Evolutionary conservation across 2,329 filamentous ascomycete genomes (phyloP), one percentile per base, ranked within the genome.

Genomic region (Alternaria dauci): DNA sequence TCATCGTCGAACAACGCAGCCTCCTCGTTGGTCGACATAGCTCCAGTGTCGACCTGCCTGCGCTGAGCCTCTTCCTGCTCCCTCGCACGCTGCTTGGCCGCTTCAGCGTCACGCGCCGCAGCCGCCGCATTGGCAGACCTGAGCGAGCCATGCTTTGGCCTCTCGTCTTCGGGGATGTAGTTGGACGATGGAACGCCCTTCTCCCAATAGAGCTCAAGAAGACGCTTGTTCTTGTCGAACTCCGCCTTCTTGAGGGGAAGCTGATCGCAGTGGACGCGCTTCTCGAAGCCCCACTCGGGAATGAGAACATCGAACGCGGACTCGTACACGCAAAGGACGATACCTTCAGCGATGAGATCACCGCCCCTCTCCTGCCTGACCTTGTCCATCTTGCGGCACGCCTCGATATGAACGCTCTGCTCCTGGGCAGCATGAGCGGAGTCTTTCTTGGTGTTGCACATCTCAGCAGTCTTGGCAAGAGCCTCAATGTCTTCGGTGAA

Each of bases 361-460:
- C 93, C 93, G 66, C 94, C 93, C 69, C 89, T 87, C 70, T 96
- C 92, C 76, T 93, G 89, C 68, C 92, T 89, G 80, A 91, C 91
- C 83, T 92, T 93, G 81, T 98, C 94, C 92, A 99, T 97, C 72
- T 89, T 90, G 70, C 95, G 91, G 84, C 95, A 99, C 5, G 94
- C 93, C 78, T 98, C 95, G 66, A 99, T 97, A 81, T 99, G 95
- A 51, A 99, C 93, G 79, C 95, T 98, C 82, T 99, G 95, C 79
- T 99, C 95, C 79, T 99, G 95, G 14, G 95, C 95, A 74, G 93
- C 95, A 81, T 97, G 94, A 1, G 95, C 93, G 12, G 94, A 98
- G 77, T 99, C 95, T 80, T 98, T 99, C 89, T 98, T 99, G 76
- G 92, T 97, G 83, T 99, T 99, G 86, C 93, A 97, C 70, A 92